Base-by-base conservation (phyloP, 495 filamentous ascomycete genomes). In the Tricharina praecox region DNA sequence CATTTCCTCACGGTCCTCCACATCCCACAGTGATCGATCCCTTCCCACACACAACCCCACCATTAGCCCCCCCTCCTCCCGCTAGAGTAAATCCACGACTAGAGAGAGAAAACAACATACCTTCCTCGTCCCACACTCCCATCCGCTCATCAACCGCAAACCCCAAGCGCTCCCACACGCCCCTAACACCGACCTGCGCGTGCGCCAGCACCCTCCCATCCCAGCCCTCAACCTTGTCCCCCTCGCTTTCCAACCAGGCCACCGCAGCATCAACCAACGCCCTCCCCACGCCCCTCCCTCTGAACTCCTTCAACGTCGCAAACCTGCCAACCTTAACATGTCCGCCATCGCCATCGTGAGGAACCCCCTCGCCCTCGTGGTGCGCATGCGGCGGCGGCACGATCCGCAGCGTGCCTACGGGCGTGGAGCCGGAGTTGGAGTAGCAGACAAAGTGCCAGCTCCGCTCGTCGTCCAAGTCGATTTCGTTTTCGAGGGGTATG, bases 371-470 rank as follows among this genome's bases (percentile, higher is more conserved):
- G 39, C 9, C 20, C n/a, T n/a, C n/a, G 23, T 23, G 32, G 19
- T 25, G 1, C 19, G 30, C 37, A 28, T 48, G 32, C 38, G 45
- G 47, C 83, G 76, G 2, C 74, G 72, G 8, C 66, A 92, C 77
- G 0, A 93, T 66, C 1, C 87, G 73, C 38, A 93, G 70, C 0
- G 78, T 81, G 4, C 74, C 86, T 30, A 86, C 75, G 3, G 84
- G 78, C 0, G 67, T 48, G 11, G 24, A 45, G 40, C 52, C 62
- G 49, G 66, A 63, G 35, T 72, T 66, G 32, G 73, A 74, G 64
- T 85, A 92, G 23, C 77, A 64, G 23, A 93, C 73, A 79, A 82
- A 93, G 61, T 94, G 86, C 67, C 75, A 85, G 50, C 73, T 76
- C 5, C 82, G 72, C 1, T 65, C 16, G 61, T 96, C 88, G 61